Percentiles rank a stretch among this genome's conserved stretches.
Evolutionary conservation across 345 rosid species (phyloP).

Genomic region (Citrus cavaleriei): DNA sequence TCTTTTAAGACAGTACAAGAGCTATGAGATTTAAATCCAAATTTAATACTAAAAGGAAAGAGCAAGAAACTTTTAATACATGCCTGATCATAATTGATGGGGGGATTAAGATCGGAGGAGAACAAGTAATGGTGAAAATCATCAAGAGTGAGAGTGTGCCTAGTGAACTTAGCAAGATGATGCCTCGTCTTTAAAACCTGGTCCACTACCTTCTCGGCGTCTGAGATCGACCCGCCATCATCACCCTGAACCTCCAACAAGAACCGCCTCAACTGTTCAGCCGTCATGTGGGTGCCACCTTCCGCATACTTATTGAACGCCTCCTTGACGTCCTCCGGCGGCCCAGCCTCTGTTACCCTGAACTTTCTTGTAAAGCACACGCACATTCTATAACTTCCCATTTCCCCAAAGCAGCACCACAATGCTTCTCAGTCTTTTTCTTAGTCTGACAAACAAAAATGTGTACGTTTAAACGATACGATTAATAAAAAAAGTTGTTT

Average conservation of each 20-base stretch:
- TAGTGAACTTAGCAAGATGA: slow-evolving; percentile 58
- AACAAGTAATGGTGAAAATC: slow-evolving; percentile 61
- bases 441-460: no score
- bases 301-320: slow-evolving; percentile 52
- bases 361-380: slow-evolving; percentile 71
- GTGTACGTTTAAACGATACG: no score
- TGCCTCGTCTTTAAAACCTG: slow-evolving; percentile 53
- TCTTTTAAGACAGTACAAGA: not conserved
- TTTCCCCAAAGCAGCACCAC: slow-evolving; percentile 6
- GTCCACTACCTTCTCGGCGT: slow-evolving; percentile 56
- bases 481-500: no score
- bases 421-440: no score
- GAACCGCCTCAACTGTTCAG: slow-evolving; percentile 62
- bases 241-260: slow-evolving; percentile 50
- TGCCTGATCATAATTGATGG: slow-evolving; percentile 42
- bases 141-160: slow-evolving; percentile 61
- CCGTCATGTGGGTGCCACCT: slow-evolving; percentile 54
- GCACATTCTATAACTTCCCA: slow-evolving; percentile 74
- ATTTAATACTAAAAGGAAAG: not conserved
- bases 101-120: slow-evolving; percentile 63
- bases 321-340: slow-evolving; percentile 59
- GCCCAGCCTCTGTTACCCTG: slow-evolving; percentile 53
- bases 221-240: slow-evolving; percentile 27
- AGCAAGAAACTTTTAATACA: not conserved
- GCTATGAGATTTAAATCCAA: not conserved